Base-by-base conservation (phyloP, 1,284 basidiomycete species). In the Heterobasidion irregulare region DNA sequence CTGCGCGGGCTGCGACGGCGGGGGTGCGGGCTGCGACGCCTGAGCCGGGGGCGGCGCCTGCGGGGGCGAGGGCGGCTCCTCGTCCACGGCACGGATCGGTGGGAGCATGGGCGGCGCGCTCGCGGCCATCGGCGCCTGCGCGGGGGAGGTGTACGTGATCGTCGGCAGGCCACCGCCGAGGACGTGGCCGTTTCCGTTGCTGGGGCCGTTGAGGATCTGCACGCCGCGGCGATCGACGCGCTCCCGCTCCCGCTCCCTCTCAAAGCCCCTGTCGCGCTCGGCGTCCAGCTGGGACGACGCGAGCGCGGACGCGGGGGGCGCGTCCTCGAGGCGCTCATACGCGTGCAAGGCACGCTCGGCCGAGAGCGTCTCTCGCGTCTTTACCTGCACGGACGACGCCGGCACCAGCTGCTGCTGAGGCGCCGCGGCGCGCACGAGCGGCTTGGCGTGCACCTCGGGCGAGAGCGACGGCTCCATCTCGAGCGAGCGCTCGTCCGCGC, bases 81-180 rank as follows among this genome's bases (percentile, higher is more conserved):
- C 81, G 47, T 80, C 80, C 41, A 80, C 80, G 53, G 83, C 80
- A 63, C 81, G 72, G 61, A 85, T 75, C 46, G 78, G 81, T 53
- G 80, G 78, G 46, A 84, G 70, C 36, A 79, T 74, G 16, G 80
- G 79, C 44, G 82, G 59, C 45, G 56, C 59, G 50, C 47, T 60
- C 35, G 56, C 49, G 34, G 54, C 49, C 50, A 36, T 54, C 34
- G 18, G 50, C 52, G 26, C 33, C 18, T 59, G 57, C 36, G 56
- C 56, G 12, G 56, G 54, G 44, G 57, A 53, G 41, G 60, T 54
- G 32, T 58, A 53, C 15, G 59, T 58, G 16, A 60, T 46, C n/a
- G 52, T 49, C 41, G 50, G 54, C 8, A 35, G 53, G 43, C 58
- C 58, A 49, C 59, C 38, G 36, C 55, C 53, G 36, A 56, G 41